Conservation (phyloP, 2,329 filamentous ascomycete species). For the Rhynchosporium agropyri region DNA sequence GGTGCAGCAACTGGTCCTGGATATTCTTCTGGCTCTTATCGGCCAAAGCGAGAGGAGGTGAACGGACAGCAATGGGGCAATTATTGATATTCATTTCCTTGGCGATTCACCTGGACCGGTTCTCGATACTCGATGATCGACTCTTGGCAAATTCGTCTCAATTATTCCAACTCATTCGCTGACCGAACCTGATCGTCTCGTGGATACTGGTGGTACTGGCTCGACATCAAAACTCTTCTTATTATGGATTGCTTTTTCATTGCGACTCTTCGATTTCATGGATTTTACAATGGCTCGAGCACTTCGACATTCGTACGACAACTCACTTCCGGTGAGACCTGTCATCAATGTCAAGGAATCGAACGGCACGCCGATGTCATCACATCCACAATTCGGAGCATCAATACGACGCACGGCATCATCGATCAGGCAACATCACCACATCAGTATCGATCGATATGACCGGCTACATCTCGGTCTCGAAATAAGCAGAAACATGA, state of each 20-base stretch:
- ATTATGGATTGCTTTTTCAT: constrained; percentile 41
- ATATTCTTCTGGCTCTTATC: constrained; percentile 50
- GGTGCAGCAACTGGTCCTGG: constrained; percentile 56
- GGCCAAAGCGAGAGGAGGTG: constrained; percentile 54
- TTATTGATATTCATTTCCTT: constrained; percentile 40
- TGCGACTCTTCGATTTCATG: constrained; percentile 39
- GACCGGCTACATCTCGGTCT: constrained; percentile 34
- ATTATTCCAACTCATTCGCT: constrained; percentile 37
- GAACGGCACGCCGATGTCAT: constrained; percentile 44
- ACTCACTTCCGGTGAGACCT: constrained; percentile 34
- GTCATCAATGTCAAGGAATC: constrained; percentile 38
- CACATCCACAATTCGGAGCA: constrained; percentile 36
- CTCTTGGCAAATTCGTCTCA: constrained; percentile 37
- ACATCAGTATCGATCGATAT: constrained; percentile 29
- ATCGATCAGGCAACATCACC: constrained; percentile 28
- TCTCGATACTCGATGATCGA: constrained; percentile 36
- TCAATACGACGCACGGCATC: constrained; percentile 31
- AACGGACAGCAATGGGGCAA: constrained; percentile 41
- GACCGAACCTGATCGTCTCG: constrained; percentile 35
- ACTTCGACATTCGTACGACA: constrained; percentile 39
- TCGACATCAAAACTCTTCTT: constrained; percentile 40
- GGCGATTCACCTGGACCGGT: constrained; percentile 37
- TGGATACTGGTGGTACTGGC: constrained; percentile 35
- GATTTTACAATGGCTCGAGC: constrained; percentile 43
- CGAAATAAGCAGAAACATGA: constrained; percentile 35